Percentiles rank a stretch among this genome's conserved stretches.
Conservation (phyloP, 192 early-diverging fungal species). For the Mortierella claussenii region DNA sequence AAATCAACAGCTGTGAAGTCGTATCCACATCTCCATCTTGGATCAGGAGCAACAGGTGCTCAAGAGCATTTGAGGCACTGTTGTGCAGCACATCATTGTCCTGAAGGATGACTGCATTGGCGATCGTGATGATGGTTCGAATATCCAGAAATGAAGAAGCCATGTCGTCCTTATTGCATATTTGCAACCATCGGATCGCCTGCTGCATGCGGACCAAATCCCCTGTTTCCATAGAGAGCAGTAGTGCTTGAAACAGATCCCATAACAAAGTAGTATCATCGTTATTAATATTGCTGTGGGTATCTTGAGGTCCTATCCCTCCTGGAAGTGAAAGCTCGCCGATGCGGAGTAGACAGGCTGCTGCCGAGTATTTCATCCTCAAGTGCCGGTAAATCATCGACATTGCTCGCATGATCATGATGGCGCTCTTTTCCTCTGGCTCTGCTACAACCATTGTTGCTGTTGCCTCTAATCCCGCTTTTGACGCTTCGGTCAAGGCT, state of each 20-base stretch:
- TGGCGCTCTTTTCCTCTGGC: background rate
- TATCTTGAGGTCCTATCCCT: background rate
- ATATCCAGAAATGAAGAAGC: slow-evolving; percentile 8
- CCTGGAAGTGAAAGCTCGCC: background rate
- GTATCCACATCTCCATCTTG: background rate
- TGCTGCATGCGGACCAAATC: slow-evolving; percentile 44
- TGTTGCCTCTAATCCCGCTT: no score
- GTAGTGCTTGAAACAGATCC: slow-evolving; percentile 39
- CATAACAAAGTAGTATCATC: background rate
- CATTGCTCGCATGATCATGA: no score
- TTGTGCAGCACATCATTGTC: slow-evolving; percentile 41
- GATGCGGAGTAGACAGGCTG: slow-evolving; percentile 29
- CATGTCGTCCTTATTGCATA: background rate
- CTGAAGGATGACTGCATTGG: slow-evolving; percentile 32
- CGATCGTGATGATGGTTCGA: slow-evolving; percentile 19
- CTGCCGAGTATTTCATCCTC: slow-evolving; percentile 15
- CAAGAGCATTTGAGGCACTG: slow-evolving; percentile 7
- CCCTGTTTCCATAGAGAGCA: slow-evolving; percentile 33
- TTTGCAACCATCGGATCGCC: slow-evolving; percentile 3
- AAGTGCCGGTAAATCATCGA: slow-evolving; percentile 22
- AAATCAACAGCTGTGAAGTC: background rate
- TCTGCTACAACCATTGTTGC: background rate
- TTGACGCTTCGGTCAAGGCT: background rate
- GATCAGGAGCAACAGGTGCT: slow-evolving; percentile 20
- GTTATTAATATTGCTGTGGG: background rate